A percentile compares a stretch with the other conserved stretches of the same genome.
Conservation (phyloP, 768 basidiomycete species). For the Rhizopogon vulgaris region DNA sequence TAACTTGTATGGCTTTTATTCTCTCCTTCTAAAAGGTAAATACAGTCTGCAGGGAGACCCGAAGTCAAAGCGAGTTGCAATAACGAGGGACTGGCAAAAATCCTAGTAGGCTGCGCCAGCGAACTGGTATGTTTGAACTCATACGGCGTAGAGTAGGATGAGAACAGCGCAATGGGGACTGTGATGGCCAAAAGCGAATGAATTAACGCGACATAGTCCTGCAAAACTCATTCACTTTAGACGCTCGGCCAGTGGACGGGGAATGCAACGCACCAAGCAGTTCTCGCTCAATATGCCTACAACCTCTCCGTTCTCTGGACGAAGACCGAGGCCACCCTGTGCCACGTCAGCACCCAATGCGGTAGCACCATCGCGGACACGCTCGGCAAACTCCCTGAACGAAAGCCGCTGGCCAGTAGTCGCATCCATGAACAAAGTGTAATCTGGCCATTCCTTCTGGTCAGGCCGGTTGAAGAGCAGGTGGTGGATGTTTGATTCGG, state of each 20-base stretch:
- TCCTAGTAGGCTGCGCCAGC: constrained; percentile 36
- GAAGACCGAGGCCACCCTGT: constrained; percentile 49
- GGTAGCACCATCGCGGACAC: constrained; percentile 44
- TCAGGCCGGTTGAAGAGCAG: constrained; percentile 45
- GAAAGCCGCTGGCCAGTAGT: constrained; percentile 37
- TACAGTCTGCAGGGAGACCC: constrained; percentile 28
- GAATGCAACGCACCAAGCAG: constrained; percentile 39
- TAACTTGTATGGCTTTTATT: constrained; percentile 33
- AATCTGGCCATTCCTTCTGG: constrained; percentile 44
- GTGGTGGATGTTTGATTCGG: constrained; percentile 43
- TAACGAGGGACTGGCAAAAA: constrained; percentile 40
- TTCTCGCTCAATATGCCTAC: constrained; percentile 66
- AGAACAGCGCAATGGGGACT: constrained; percentile 41
- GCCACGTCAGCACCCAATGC: constrained; percentile 38
- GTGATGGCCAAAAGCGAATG: constrained; percentile 37
- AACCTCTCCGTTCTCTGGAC: constrained; percentile 40
- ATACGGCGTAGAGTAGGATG: constrained; percentile 40
- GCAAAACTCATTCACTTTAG: neutral
- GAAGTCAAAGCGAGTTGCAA: constrained; percentile 29
- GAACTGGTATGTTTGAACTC: constrained; percentile 45
- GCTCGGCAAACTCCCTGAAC: constrained; percentile 37
- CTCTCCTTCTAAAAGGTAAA: constrained; percentile 39
- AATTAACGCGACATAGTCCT: constrained; percentile 44
- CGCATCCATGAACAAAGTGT: constrained; percentile 46
- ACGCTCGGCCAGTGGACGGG: neutral